Base-by-base conservation (phyloP, 140 eudicot species). In the Anethum foeniculum region DNA sequence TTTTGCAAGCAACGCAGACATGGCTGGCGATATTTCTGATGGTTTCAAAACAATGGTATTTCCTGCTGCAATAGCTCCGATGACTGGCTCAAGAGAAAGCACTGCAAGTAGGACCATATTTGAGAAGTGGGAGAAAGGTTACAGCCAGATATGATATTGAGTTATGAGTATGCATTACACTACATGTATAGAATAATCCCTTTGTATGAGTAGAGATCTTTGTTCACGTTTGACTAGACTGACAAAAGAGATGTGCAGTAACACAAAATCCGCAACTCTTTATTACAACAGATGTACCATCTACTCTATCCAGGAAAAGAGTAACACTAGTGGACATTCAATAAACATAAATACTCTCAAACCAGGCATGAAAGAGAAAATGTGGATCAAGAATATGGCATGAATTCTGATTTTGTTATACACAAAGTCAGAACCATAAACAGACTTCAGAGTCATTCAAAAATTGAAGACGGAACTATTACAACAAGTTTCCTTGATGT, bases 21-120 rank as follows among this genome's bases (percentile, higher is more conserved):
- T 89, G 72, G 97, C 96, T 6, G 97, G 93, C 85, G 99, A 84
- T 64, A 92, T 32, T 83, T 95, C 99, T n/a, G 99, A 95, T 79
- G 97, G 97, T 86, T 95, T 95, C 78, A 95, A 58, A 69, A 91
- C 95, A 80, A 95, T 93, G 48, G 97, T 88, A 86, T 95, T 95
- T 7, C 99, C 99, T 58, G 99, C 99, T 32, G 99, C 95, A 71
- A 95, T 92, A 77, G 99, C 99, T 89, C 97, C 99, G 82, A 92
- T 87, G 34, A 95, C 91, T 47, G 99, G 99, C 82, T 92, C 96
- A 80, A 91, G 87, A 10, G 96, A 90, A 58, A 95, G 80, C 81
- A 89, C 99, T 95, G 88, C 43, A 48, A 58, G 65, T 30, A 62
- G 48, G 73, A 30, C 12, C 10, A 3, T 67, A 67, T 14, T 49